Conservation (phyloP, 2,329 filamentous ascomycete genomes). For the Nigrospora oryzae region DNA sequence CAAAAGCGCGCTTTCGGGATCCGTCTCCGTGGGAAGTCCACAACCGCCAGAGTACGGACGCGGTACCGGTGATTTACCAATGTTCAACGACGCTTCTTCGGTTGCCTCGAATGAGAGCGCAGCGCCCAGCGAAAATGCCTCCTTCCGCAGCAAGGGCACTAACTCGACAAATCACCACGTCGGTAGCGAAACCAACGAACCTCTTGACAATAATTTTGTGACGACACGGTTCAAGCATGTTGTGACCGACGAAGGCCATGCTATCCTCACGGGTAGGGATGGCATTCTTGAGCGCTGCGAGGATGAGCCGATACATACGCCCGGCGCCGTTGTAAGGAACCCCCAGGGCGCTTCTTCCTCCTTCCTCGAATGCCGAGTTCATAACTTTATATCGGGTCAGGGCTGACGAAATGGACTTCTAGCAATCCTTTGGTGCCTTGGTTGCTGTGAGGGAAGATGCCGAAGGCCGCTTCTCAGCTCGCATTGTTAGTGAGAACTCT, state of each 20-base stretch:
- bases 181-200: neutral
- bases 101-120: conserved; percentile 10
- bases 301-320: conserved; percentile 84
- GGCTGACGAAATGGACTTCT: too few relatives aligned
- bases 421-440: conserved; percentile 69
- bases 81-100: conserved; percentile 17
- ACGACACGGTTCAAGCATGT: conserved; percentile 74
- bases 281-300: conserved; percentile 72
- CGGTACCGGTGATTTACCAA: conserved; percentile 1
- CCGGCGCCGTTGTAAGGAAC: conserved; percentile 51
- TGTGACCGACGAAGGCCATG: conserved; percentile 68
- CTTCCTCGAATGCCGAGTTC: too few relatives aligned
- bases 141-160: neutral
- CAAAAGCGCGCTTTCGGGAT: conserved; percentile 8
- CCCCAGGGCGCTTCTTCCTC: too few relatives aligned
- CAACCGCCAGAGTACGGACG: conserved; percentile 2
- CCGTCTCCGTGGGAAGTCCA: conserved; percentile 7
- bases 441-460: conserved; percentile 64
- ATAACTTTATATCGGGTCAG: too few relatives aligned
- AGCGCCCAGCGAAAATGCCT: neutral
- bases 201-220: conserved; percentile 38
- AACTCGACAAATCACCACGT: neutral
- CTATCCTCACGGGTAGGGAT: conserved; percentile 72
- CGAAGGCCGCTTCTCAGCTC: conserved; percentile 60
- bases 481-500: conserved; percentile 76